Evolutionary conservation across 495 filamentous ascomycete species (phyloP).

Genomic region (Talaromyces thailandensis): DNA sequence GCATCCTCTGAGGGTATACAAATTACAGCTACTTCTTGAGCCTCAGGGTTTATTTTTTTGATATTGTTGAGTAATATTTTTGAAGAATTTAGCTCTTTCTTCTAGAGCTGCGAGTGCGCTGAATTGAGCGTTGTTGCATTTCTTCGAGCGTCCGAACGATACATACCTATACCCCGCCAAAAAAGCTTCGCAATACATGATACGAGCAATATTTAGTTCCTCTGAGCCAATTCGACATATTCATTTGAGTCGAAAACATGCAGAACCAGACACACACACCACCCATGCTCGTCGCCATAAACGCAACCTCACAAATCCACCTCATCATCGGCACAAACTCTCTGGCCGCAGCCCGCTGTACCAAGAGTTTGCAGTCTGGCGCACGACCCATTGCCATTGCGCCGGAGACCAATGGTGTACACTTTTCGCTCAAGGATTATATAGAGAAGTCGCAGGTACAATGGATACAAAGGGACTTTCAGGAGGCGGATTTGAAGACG

Average conservation of each 20-base stretch:
- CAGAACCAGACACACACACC: background rate
- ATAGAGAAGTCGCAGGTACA: constrained; percentile 64
- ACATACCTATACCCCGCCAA: background rate
- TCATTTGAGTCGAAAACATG: background rate
- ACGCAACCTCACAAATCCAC: constrained; percentile 70
- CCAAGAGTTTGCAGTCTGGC: constrained; percentile 75
- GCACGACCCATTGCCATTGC: constrained; percentile 81
- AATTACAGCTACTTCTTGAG: background rate
- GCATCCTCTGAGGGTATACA: background rate
- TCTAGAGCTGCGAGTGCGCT: background rate
- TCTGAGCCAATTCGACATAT: background rate
- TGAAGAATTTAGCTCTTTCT: background rate
- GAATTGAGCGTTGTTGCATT: background rate
- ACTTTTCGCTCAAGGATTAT: constrained; percentile 63
- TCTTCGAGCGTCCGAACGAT: background rate
- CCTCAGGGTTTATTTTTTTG: background rate
- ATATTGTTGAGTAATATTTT: background rate
- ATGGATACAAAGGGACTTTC: constrained; percentile 62
- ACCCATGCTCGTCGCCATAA: constrained; percentile 67
- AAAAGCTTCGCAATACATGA: background rate
- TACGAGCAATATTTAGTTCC: background rate
- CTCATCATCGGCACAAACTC: constrained; percentile 81
- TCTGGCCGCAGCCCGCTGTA: constrained; percentile 72
- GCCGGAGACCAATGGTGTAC: constrained; percentile 49
- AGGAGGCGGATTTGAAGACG: constrained; percentile 63